Evolutionary conservation across 345 rosid genomes (phyloP), one percentile per base, ranked within the genome.

Genomic region (Schrenkiella parvula): DNA sequence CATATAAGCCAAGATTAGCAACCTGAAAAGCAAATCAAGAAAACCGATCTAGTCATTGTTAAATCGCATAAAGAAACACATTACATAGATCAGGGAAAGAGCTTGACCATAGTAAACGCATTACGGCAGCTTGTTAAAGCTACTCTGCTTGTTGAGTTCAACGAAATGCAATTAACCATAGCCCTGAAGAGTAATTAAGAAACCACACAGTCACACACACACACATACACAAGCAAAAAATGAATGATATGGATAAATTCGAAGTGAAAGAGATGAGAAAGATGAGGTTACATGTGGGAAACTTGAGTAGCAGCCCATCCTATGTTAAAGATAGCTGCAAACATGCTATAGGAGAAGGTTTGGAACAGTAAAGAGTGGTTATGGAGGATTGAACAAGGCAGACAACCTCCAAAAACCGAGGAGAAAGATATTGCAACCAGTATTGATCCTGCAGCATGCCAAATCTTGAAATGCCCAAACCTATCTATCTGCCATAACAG

Each of bases 281-380:
- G 51, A 19, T 17, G 29, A 58, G 37, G 68, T 82, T 89, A 93
- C 98, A 93, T 93, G 81, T 93, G 96, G 31, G 98, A 91, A 83
- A 93, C 98, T 68, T 93, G 98, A 73, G 98, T 84, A 70, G 92
- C 96, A 37, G 97, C 97, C 97, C 98, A 93, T 37, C 98, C 98
- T 48, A 91, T 73, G 78, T 93, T 93, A 79, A 93, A 93, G 70
- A 93, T 87, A 64, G 96, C 97, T 51, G 97, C 97, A 80, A 84
- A 91, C 13, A 69, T 75, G 72, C 96, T 89, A 50, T 93, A 91
- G 25, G 97, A 92, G 58, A 88, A 56, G 26, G 96, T 93, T 79
- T 91, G 82, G 42, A 93, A 70, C 0, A 66, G 18, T 54, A 75
- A 43, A 25, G 96, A 79, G 61, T 74, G 11, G 44, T 78, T 79